phyloP scores from a whole-genome alignment of 805 yeast genomes.

The Yarrowia porcina region DNA sequence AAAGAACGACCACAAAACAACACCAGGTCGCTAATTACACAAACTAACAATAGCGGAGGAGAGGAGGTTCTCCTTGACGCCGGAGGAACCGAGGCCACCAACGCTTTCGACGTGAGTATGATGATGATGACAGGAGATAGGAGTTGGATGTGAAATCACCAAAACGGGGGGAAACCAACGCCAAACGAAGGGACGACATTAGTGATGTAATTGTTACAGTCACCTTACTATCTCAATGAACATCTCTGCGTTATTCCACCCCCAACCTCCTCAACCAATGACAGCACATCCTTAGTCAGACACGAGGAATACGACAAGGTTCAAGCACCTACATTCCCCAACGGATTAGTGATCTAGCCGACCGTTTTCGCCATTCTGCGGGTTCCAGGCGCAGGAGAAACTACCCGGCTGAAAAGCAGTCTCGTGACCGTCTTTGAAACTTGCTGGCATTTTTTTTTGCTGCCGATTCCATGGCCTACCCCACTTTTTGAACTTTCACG shows the following conservation, averaged over 20 bases:
- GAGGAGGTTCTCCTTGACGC: constrained; percentile 73
- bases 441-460: not conserved
- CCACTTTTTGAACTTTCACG: constrained; percentile 21
- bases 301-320: constrained; percentile 25
- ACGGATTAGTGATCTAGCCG: constrained; percentile 1
- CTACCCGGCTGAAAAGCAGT: not conserved
- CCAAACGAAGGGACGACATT: not conserved
- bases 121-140: not conserved
- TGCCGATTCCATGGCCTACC: constrained; percentile 1
- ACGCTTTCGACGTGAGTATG: constrained; percentile 48
- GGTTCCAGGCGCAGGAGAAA: not conserved
- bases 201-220: not conserved
- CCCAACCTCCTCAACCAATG: too few relatives aligned
- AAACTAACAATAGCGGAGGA: constrained; percentile 52
- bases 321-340: not conserved
- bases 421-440: not conserved
- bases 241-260: too few relatives aligned
- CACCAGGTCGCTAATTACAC: too few relatives aligned
- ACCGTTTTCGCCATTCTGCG: too few relatives aligned
- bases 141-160: not conserved
- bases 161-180: not conserved
- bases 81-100: constrained; percentile 78
- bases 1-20: too few relatives aligned
- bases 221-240: too few relatives aligned
- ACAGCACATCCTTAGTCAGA: constrained; percentile 39